Evolutionary conservation across 768 basidiomycete genomes (phyloP).

Genomic region (Flagelloscypha sp.): DNA sequence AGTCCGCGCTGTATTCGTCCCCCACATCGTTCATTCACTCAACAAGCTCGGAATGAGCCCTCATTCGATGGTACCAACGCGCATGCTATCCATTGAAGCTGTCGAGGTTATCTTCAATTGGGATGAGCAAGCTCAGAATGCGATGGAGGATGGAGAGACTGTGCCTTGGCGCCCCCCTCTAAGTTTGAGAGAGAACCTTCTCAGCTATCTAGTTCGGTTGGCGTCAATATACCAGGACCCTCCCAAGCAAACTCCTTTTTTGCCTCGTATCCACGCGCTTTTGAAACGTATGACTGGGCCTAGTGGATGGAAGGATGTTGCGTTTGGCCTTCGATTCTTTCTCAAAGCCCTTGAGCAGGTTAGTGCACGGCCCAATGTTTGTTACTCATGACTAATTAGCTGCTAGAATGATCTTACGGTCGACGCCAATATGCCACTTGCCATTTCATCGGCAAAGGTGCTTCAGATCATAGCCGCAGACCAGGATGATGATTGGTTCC

Average conservation of each 20-base stretch:
- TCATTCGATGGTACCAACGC: slow-evolving; percentile 66
- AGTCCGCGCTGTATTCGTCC: slow-evolving; percentile 85
- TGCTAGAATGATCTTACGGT: slow-evolving; percentile 61
- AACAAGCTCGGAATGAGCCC: slow-evolving; percentile 78
- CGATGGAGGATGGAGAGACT: slow-evolving; percentile 16
- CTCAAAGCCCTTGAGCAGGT: slow-evolving; percentile 77
- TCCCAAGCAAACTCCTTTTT: slow-evolving; percentile 33
- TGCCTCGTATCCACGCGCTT: slow-evolving; percentile 56
- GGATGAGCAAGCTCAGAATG: slow-evolving; percentile 62
- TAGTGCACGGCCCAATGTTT: slow-evolving; percentile 15
- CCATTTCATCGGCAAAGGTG: slow-evolving; percentile 79
- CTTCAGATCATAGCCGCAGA: slow-evolving; percentile 79
- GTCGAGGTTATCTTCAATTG: slow-evolving; percentile 89
- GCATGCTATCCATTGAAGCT: slow-evolving; percentile 83
- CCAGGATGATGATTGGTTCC: slow-evolving; percentile 80
- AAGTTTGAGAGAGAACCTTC: slow-evolving; percentile 79
- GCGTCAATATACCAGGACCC: slow-evolving; percentile 61
- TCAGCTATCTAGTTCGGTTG: slow-evolving; percentile 92
- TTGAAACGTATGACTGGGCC: slow-evolving; percentile 76
- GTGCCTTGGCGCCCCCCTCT: slow-evolving; percentile 66
- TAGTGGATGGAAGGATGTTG: slow-evolving; percentile 84
- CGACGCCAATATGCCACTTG: slow-evolving; percentile 57
- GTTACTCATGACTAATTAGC: slow-evolving; percentile 1
- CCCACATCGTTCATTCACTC: slow-evolving; percentile 87
- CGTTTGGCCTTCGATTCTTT: slow-evolving; percentile 88